Evolutionary conservation across 495 filamentous ascomycete species (phyloP), one percentile per base, ranked within the genome.

Genomic region (Aspergillus heteromorphus): DNA sequence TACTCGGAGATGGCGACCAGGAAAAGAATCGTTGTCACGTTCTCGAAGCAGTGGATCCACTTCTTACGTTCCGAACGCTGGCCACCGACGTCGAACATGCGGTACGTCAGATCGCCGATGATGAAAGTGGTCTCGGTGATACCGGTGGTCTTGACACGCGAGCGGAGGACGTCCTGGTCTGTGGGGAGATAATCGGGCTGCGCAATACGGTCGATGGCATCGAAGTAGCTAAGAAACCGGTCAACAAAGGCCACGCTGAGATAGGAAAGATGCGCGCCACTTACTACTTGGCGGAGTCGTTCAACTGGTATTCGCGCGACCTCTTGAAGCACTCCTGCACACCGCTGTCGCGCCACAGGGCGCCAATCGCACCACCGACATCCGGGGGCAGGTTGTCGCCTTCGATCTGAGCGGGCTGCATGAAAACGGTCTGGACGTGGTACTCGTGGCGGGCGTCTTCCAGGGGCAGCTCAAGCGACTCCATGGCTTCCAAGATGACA

Each of bases 11-110:
- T 98, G 70, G 93, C 93, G 53, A 97, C 93, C 53, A 98, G 74
- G 85, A 98, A 98, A 31, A 98, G 87, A 62, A 98, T 96, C 16
- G 93, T 96, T 42, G 92, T 96, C 65, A 98, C 93, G 64, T 98
- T 97, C 78, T 98, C 93, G 76, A 98, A 98, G 79, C 92, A 96
- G 78, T 99, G 93, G 55, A 99, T 99, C 93, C 93, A 99, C 86
- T 99, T 99, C 87, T 99, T 99, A 60, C 93, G 88, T 74, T 99
- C 93, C 1, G 95, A 97, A 62, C 93, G 87, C 74, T 97, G 93
- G 64, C 93, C 93, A 79, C 93, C 93, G 29, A 99, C 93, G 70
- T 99, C 93, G 76, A 97, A 97, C 93, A 99, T 99, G 52, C 95
- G 86, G 76, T 97, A 99, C 27, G 91, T 97, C 65, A 99, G 76